Percentiles rank a stretch among this genome's conserved stretches.
Evolutionary conservation across 306 rosid genomes (phyloP).

Genomic region (Malus sylvestris): DNA sequence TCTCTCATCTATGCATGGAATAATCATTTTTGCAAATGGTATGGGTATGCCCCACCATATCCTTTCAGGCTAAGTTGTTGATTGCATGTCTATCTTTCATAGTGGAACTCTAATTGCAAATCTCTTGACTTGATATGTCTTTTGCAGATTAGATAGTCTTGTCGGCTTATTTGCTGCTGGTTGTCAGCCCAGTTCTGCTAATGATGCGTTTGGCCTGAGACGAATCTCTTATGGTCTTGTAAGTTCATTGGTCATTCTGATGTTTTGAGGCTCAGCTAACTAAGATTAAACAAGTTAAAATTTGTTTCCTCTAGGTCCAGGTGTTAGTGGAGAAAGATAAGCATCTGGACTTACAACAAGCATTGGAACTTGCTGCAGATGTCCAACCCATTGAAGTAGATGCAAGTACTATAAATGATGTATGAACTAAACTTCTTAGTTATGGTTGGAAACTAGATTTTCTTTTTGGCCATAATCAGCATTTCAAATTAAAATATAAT

Average conservation of each 20-base stretch:
- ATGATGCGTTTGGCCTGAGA: constrained; percentile 83
- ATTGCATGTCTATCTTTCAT: background rate
- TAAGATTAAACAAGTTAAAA: constrained; percentile 6
- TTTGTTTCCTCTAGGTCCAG: constrained; percentile 61
- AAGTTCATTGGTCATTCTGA: constrained; percentile 31
- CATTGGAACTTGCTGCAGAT: constrained; percentile 73
- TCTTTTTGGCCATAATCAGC: background rate
- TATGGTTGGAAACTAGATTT: background rate
- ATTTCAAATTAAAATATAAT: background rate
- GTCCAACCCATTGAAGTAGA: constrained; percentile 65
- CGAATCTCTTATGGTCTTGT: constrained; percentile 96
- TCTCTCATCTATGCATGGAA: background rate
- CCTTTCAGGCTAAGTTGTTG: background rate
- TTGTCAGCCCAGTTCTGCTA: constrained; percentile 89
- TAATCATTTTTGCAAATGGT: background rate
- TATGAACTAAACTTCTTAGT: constrained; percentile 21
- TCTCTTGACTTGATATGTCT: constrained; percentile 19
- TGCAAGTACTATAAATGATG: constrained; percentile 45
- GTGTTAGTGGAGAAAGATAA: constrained; percentile 75
- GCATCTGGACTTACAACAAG: constrained; percentile 61
- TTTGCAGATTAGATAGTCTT: constrained; percentile 85
- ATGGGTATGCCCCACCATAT: background rate
- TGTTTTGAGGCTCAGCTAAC: constrained; percentile 15
- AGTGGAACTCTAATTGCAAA: constrained; percentile 1
- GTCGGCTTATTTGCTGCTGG: constrained; percentile 92